Evolutionary conservation across 2,329 filamentous ascomycete species (phyloP), one percentile per base, ranked within the genome.

Genomic region (Ophiobolus disseminans): DNA sequence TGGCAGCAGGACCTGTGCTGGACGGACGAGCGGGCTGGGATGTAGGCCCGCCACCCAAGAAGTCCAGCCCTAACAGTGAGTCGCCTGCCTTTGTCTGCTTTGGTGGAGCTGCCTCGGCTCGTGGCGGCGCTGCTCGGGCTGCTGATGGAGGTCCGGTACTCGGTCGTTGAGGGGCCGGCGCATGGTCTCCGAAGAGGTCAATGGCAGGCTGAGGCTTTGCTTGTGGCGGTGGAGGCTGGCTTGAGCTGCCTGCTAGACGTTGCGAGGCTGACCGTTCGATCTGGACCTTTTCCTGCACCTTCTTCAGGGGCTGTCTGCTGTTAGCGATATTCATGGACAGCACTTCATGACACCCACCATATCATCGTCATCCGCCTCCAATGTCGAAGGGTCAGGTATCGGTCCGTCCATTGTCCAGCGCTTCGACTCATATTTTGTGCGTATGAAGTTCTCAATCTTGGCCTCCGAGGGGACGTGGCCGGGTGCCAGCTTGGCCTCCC

Each of bases 391-490:
- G 70, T 97, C 91, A 4, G 95, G 95, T 70, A 95, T 93, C 4
- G 86, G 86, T 1, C 94, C 94, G 53, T 99, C 94, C 92, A 97
- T 97, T n/a, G 91, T 89, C 94, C 94, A 99, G 77, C 95, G 84
- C 83, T 96, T 97, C 44, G 94, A 89, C 74, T 99, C 94, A 75
- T 99, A 99, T 76, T 99, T 99, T 47, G 95, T 99, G 60, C 94
- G 87, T 66, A 99, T 97, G 70, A 99, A 99, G 80, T 97, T 99
- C 82, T 99, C 94, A 64, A 99, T 97, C 82, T 99, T 99, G 60
- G 89, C 84, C 78, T 99, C 95, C 17, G 93, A 96, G 1, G 94
- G 94, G 37, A 93, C 86, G 75, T 99, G 94, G 50, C 92, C 92
- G 11, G 88, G 78, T 2, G 93, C 91, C 67, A 99, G 78, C 78